phyloP scores from a whole-genome alignment of 345 rosid species.

The Brassica rapa region DNA sequence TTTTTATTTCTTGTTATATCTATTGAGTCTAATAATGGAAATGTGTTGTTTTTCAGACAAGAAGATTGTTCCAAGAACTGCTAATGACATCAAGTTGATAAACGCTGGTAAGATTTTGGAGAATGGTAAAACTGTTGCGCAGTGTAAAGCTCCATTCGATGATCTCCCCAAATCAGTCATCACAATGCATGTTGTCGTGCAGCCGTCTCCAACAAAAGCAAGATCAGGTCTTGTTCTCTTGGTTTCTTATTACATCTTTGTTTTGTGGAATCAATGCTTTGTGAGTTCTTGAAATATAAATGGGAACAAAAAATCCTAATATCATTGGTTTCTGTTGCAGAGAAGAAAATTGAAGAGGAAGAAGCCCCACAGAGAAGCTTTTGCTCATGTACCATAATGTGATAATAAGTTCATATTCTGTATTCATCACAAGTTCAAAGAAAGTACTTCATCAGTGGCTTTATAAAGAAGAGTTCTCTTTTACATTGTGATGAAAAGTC shows the following conservation, averaged over 20 bases:
- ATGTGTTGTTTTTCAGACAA: slow-evolving; percentile 48
- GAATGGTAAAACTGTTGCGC: slow-evolving; percentile 78
- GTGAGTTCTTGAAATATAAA: not conserved
- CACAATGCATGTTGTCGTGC: slow-evolving; percentile 96
- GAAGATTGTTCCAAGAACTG: slow-evolving; percentile 68
- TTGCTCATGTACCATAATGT: slow-evolving; percentile 77
- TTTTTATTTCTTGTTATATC: not conserved
- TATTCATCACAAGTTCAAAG: not conserved
- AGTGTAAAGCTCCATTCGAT: slow-evolving; percentile 76
- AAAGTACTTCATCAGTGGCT: slow-evolving; percentile 16
- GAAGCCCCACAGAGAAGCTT: slow-evolving; percentile 54
- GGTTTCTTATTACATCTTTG: not conserved
- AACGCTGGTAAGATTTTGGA: slow-evolving; percentile 88
- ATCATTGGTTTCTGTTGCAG: slow-evolving; percentile 43
- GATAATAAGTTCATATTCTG: slow-evolving; percentile 7
- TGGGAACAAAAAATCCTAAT: not conserved
- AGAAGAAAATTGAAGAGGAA: slow-evolving; percentile 70
- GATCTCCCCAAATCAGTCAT: slow-evolving; percentile 69
- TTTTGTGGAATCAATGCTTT: not conserved
- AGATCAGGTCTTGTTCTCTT: slow-evolving; percentile 51
- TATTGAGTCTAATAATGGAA: not conserved
- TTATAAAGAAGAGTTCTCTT: slow-evolving; percentile 5
- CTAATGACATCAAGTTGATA: slow-evolving; percentile 83
- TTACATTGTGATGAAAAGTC: slow-evolving; percentile 14
- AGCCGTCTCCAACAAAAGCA: slow-evolving; percentile 66